phyloP scores from a whole-genome alignment of 2,329 filamentous ascomycete species.

The Scopulariopsis brevicaulis region DNA sequence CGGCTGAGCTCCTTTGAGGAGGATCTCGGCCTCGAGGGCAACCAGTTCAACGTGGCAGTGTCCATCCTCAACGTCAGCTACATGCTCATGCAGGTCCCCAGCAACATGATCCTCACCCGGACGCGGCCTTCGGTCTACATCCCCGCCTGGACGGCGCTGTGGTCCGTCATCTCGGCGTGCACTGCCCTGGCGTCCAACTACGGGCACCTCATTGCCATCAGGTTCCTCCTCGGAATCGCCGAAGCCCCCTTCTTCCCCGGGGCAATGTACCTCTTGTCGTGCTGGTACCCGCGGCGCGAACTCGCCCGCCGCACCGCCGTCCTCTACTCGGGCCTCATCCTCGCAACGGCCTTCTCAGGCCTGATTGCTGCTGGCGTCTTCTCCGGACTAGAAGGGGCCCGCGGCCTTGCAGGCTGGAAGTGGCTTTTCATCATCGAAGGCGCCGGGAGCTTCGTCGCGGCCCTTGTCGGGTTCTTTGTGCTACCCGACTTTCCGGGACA shows the following conservation, averaged over 20 bases:
- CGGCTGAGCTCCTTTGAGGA: conserved; percentile 32
- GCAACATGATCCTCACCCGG: conserved; percentile 31
- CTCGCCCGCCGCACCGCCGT: conserved; percentile 49
- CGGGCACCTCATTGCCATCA: conserved; percentile 18
- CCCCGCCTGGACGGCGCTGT: conserved; percentile 26
- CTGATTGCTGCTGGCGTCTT: conserved; percentile 29
- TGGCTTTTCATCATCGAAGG: conserved; percentile 21
- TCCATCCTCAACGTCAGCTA: conserved; percentile 29
- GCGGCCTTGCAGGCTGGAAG: conserved; percentile 20
- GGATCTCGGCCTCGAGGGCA: conserved; percentile 40
- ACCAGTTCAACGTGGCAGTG: conserved; percentile 37
- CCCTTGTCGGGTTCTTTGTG: conserved; percentile 17
- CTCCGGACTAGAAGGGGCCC: conserved; percentile 19
- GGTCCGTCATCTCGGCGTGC: conserved; percentile 24
- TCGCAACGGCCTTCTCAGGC: conserved; percentile 58
- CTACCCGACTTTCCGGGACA: conserved; percentile 19
- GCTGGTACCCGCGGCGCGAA: conserved; percentile 54
- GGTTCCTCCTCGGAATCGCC: conserved; percentile 26
- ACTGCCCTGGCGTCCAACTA: conserved; percentile 23
- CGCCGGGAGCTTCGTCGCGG: conserved; percentile 13
- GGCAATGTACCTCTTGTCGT: conserved; percentile 21
- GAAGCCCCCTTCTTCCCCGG: conserved; percentile 22
- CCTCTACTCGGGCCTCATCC: conserved; percentile 45
- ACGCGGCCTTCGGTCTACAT: conserved; percentile 27
- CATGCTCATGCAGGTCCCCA: conserved; percentile 26